These are phyloP conservation scores for Dactylonectria estremocensis DNA, from an alignment of 2,329 filamentous ascomycete genomes.

Conservation along the genomic window DNA sequence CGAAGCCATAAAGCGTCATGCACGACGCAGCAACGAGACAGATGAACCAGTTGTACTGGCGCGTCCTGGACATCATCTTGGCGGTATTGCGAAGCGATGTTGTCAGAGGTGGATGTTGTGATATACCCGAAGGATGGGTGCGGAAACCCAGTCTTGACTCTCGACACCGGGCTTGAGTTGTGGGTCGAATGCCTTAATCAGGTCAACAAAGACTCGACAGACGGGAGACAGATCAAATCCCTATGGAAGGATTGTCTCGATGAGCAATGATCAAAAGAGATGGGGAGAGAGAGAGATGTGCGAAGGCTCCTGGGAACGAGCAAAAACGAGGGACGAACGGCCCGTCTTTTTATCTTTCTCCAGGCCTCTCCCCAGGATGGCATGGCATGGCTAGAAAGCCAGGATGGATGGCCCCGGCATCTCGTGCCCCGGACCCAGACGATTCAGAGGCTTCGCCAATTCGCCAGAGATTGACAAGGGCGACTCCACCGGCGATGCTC, in stretches of 20 bases:
- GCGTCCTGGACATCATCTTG: conserved; percentile 55
- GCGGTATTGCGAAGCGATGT: conserved; percentile 30
- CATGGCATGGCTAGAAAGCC: conserved; percentile 16
- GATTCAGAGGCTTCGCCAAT: conserved; percentile 15
- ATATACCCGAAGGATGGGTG: not conserved
- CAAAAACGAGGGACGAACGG: conserved; percentile 22
- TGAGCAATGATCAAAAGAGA: not conserved
- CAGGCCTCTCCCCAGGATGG: conserved; percentile 2
- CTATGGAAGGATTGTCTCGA: conserved; percentile 10
- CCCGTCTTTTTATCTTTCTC: conserved; percentile 40
- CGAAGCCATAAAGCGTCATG: conserved; percentile 83
- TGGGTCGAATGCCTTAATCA: not conserved
- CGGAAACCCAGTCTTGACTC: not conserved
- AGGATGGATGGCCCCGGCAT: conserved; percentile 13
- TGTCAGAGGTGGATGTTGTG: not conserved
- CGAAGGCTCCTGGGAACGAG: conserved; percentile 15
- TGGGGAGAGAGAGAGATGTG: conserved; percentile 14
- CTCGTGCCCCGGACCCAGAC: conserved; percentile 38
- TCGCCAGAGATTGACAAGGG: conserved; percentile 24
- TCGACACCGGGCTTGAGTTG: not conserved
- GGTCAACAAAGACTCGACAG: not conserved
- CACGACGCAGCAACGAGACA: conserved; percentile 79
- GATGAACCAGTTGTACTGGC: conserved; percentile 65
- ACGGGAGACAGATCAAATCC: not conserved
- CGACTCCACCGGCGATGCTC: conserved; percentile 13